Conservation (phyloP, 2,329 filamentous ascomycete species). For the Aphanoascus verrucosus region DNA sequence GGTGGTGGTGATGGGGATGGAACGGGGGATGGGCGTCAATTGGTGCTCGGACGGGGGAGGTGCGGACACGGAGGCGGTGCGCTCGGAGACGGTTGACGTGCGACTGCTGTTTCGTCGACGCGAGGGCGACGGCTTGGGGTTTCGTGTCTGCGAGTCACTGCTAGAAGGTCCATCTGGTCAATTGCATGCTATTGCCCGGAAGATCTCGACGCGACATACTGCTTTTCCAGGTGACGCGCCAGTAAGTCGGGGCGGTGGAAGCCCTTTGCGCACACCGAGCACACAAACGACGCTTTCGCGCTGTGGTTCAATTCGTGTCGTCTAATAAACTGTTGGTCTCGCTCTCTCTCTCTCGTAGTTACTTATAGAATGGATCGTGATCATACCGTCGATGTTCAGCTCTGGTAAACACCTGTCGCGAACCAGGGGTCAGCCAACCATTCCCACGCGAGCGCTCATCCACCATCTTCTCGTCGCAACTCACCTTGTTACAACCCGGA, state of each 20-base stretch:
- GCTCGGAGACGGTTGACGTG: slow-evolving; percentile 7
- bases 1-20: slow-evolving; percentile 1
- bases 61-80: background rate
- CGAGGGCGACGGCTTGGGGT: slow-evolving; percentile 5
- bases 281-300: slow-evolving; percentile 37
- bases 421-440: background rate
- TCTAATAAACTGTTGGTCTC: slow-evolving; percentile 18
- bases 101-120: slow-evolving; percentile 13
- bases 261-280: slow-evolving; percentile 37
- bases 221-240: slow-evolving; percentile 41
- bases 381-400: slow-evolving; percentile 38
- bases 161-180: background rate
- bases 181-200: background rate
- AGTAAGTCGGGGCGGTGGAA: slow-evolving; percentile 41
- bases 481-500: slow-evolving; percentile 40
- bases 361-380: background rate
- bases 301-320: slow-evolving; percentile 44
- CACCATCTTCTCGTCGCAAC: slow-evolving; percentile 13
- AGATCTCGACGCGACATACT: slow-evolving; percentile 28
- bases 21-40: slow-evolving; percentile 3
- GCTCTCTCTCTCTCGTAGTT: background rate
- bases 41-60: background rate
- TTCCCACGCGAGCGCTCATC: background rate
- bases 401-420: slow-evolving; percentile 38
- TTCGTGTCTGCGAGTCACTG: slow-evolving; percentile 6